These are phyloP conservation scores for Trypanosoma avium DNA, from an alignment of 208 protist genomes.

Conservation along the genomic window DNA sequence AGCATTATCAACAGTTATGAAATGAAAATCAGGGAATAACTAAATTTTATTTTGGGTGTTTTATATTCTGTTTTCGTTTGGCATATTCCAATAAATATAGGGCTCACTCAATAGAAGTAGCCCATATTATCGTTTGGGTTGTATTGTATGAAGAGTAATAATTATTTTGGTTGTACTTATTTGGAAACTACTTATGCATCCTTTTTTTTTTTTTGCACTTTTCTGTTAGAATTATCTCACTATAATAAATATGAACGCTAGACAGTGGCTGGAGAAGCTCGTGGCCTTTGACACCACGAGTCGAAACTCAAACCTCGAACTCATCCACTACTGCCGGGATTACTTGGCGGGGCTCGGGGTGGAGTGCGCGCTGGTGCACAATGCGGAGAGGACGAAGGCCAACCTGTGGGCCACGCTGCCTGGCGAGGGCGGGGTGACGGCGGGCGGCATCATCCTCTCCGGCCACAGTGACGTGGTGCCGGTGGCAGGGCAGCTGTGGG, in stretches of 20 bases:
- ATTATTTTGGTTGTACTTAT: no score
- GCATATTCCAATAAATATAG: no score
- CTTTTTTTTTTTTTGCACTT: no score
- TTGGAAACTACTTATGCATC: no score
- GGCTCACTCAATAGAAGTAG: no score
- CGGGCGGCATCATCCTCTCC: slow-evolving; percentile 52
- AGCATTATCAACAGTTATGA: no score
- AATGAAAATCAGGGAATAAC: no score
- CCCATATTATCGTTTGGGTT: no score
- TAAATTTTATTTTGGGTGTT: no score
- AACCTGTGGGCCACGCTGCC: slow-evolving; percentile 56
- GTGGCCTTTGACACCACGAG: slow-evolving; percentile 46
- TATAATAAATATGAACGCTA: slow-evolving; percentile 3
- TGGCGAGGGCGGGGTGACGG: slow-evolving; percentile 25
- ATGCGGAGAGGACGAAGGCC: slow-evolving; percentile 41
- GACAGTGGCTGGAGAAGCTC: slow-evolving; percentile 49
- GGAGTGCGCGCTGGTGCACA: slow-evolving; percentile 37
- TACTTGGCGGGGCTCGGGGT: slow-evolving; percentile 38
- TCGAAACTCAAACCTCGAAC: slow-evolving; percentile 47
- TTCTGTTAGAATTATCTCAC: neutral
- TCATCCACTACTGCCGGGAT: slow-evolving; percentile 34
- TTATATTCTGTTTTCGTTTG: no score
- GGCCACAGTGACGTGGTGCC: slow-evolving; percentile 60
- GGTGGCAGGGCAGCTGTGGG: slow-evolving; percentile 55
- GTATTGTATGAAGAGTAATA: no score